Evolutionary conservation across 1,284 basidiomycete species (phyloP).

Genomic region (Inonotus obliquus): DNA sequence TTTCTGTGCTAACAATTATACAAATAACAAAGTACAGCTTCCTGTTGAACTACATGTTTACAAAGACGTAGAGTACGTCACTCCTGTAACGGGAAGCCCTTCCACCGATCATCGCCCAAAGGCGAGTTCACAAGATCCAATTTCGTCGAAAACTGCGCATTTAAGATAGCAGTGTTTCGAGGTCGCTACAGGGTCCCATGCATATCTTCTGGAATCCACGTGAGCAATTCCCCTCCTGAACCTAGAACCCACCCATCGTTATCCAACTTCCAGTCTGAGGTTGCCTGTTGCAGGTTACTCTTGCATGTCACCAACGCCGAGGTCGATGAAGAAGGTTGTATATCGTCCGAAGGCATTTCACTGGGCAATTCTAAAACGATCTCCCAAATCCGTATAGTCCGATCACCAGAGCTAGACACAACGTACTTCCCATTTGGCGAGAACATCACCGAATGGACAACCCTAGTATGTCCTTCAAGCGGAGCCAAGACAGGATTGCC

Average conservation of each 20-base stretch:
- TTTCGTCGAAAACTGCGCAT: background rate
- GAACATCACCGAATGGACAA: background rate
- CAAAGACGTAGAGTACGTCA: no score
- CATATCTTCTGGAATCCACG: constrained; percentile 1
- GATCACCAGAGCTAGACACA: background rate
- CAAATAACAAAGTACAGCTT: no score
- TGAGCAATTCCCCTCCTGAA: background rate
- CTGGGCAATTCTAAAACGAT: no score
- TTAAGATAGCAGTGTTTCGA: background rate
- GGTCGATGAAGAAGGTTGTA: no score
- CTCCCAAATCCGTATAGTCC: background rate
- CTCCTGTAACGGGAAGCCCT: background rate
- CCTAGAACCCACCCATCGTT: background rate
- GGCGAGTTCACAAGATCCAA: background rate
- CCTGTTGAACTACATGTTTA: no score
- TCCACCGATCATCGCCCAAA: background rate
- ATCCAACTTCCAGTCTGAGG: background rate
- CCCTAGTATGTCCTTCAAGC: background rate
- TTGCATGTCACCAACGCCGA: no score
- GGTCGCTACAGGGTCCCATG: background rate
- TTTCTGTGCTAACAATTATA: no score
- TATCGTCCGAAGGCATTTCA: no score
- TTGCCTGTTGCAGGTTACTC: background rate
- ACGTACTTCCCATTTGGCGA: background rate
- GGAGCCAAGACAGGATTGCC: background rate